Base-by-base conservation (phyloP, 2,329 filamentous ascomycete genomes). In the Dactylonectria estremocensis region DNA sequence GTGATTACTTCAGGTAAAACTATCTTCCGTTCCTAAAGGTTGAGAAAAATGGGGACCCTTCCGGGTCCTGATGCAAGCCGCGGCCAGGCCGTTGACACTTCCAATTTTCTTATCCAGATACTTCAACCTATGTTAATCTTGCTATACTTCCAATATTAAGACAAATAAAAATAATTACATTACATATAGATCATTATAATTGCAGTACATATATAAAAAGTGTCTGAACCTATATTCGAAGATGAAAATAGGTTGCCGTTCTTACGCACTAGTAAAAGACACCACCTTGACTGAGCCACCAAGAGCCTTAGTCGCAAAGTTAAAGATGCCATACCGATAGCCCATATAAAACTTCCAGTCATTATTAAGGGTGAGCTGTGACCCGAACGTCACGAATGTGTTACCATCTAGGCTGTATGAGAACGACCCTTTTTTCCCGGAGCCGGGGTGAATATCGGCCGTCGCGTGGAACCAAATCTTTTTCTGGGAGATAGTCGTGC, bases 301-400 rank as follows among this genome's bases (percentile, higher is more conserved):
- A 37, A 62, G 14, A n/a, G 40, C 40, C 8, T 55, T 54, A 4
- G 50, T 55, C 7, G 59, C 59, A 35, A 35, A 46, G 10, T 62
- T 55, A n/a, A 62, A 62, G 22, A 62, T 62, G 40, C 28, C 50
- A 24, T 55, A 62, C 8, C 50, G 37, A 18, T 55, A 62, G 1
- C 59, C 59, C 59, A 62, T 62, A 35, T 24, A 62, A 18, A 62
- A 62, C n/a, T 54, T 20, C 59, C 59, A 55, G 7, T 14, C 24
- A 18, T 45, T 55, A 18, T 62, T 37, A 0, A 55, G 40, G 3
- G 22, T 14, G n/a, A 55, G 24, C 1, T 37, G 3, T 3, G 37
- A 48, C 1, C 59, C 50, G 48, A 62, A 3, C 1, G 8, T 54
- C 28, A 43, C 31, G 11, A 62, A 55, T 3, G 37, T 24, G 16